Evolutionary conservation across 2,329 filamentous ascomycete genomes (phyloP).

Genomic region (Ceratocystis cacaofunesta): DNA sequence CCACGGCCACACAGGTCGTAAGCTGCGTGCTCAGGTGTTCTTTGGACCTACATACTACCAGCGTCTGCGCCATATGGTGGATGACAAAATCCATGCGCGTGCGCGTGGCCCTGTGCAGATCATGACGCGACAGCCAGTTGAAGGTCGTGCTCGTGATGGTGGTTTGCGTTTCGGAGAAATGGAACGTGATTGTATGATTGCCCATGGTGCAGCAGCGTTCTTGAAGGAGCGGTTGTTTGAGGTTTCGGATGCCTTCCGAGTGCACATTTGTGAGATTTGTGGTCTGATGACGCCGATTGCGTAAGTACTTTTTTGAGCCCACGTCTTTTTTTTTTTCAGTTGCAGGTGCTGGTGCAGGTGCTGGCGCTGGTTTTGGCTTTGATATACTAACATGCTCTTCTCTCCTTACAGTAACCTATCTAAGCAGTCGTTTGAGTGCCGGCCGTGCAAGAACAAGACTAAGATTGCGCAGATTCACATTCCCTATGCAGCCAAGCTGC

Average conservation of each 20-base stretch:
- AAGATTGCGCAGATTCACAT: constrained; percentile 97
- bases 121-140: constrained; percentile 88
- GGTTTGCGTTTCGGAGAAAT: constrained; percentile 99
- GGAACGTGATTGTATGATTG: constrained; percentile 99
- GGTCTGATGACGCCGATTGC: constrained; percentile 98
- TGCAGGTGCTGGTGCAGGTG: neutral
- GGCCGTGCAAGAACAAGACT: constrained; percentile 97
- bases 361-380: neutral
- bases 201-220: constrained; percentile 94
- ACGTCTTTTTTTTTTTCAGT: neutral
- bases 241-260: constrained; percentile 92
- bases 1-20: constrained; percentile 90
- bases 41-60: constrained; percentile 98
- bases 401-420: constrained; percentile 57
- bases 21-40: constrained; percentile 89
- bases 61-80: constrained; percentile 96
- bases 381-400: constrained; percentile 20
- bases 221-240: constrained; percentile 95
- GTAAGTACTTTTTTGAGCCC: constrained; percentile 43
- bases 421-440: constrained; percentile 90
- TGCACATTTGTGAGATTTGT: constrained; percentile 97
- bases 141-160: constrained; percentile 95
- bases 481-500: constrained; percentile 89
- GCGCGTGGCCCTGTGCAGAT: constrained; percentile 94
- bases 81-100: constrained; percentile 99